These are phyloP conservation scores for Tritrichomonas foetus DNA, from an alignment of 208 protist genomes.

Conservation along the genomic window DNA sequence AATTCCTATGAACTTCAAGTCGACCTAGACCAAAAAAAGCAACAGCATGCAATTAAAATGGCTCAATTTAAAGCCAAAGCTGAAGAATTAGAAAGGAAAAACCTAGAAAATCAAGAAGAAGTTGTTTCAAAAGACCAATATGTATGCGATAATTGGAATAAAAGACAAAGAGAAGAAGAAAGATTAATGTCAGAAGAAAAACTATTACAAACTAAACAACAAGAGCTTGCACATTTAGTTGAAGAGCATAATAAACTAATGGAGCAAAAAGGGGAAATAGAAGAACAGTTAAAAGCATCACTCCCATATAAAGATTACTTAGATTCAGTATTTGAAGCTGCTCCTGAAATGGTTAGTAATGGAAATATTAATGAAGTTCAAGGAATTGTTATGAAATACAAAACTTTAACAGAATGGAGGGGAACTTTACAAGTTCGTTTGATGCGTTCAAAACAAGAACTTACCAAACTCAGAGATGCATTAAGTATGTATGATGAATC, in stretches of 20 bases:
- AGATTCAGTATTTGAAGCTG: not conserved
- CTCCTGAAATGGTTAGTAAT: not conserved
- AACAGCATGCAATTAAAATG: slow-evolving; percentile 4
- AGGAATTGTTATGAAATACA: not conserved
- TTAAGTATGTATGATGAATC: slow-evolving; percentile 15
- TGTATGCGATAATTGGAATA: not conserved
- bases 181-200: not conserved
- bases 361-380: not conserved
- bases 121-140: slow-evolving; percentile 14
- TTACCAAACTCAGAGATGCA: not conserved
- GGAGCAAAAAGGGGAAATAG: not conserved
- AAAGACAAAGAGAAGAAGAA: not conserved
- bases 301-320: slow-evolving; percentile 18
- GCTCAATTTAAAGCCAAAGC: not conserved
- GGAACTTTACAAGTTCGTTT: not conserved
- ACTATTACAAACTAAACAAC: not conserved
- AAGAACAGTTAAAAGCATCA: not conserved
- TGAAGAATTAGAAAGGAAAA: not conserved
- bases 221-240: not conserved
- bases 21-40: not conserved
- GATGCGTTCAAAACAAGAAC: not conserved
- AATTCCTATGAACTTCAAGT: not conserved
- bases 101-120: not conserved
- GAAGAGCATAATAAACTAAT: not conserved
- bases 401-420: not conserved